Percentiles rank a stretch among this genome's conserved stretches.
Conservation (phyloP, 805 yeast species). For the Saccharomycopsis microspora region DNA sequence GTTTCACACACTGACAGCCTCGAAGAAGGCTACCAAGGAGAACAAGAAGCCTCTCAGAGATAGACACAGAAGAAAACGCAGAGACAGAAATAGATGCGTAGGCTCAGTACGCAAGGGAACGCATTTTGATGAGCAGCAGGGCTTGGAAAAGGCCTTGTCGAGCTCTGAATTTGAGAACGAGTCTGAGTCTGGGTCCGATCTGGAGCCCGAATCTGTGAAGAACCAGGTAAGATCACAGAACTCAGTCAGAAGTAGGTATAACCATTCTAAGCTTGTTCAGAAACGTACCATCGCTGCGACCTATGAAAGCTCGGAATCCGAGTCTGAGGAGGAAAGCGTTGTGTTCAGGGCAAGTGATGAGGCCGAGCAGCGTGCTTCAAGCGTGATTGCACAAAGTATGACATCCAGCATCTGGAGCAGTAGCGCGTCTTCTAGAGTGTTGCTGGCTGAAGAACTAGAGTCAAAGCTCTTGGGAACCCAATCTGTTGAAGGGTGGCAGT, state of each 20-base stretch:
- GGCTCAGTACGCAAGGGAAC: background rate
- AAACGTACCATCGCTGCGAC: background rate
- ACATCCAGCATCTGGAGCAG: background rate
- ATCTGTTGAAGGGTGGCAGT: too few species aligned
- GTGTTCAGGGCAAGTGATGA: background rate
- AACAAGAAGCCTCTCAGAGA: background rate
- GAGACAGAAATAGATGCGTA: background rate
- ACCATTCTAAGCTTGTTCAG: background rate
- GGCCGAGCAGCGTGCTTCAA: background rate
- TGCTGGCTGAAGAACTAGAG: conserved; percentile 1
- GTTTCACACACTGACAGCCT: background rate
- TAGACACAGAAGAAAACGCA: background rate
- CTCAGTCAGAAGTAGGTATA: conserved; percentile 15
- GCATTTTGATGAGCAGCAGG: background rate
- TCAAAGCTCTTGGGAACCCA: background rate
- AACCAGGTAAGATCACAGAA: background rate
- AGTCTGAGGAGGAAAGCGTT: background rate
- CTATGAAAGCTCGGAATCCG: background rate
- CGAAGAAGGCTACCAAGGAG: background rate
- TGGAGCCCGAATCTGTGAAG: background rate
- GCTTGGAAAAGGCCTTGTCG: background rate
- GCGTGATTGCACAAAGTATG: background rate
- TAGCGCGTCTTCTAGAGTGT: background rate
- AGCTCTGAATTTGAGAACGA: background rate
- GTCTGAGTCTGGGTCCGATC: background rate